Percentiles rank a stretch among this genome's conserved stretches.
Conservation (phyloP, 2,329 filamentous ascomycete genomes). For the Ceratocystis huliohia region DNA sequence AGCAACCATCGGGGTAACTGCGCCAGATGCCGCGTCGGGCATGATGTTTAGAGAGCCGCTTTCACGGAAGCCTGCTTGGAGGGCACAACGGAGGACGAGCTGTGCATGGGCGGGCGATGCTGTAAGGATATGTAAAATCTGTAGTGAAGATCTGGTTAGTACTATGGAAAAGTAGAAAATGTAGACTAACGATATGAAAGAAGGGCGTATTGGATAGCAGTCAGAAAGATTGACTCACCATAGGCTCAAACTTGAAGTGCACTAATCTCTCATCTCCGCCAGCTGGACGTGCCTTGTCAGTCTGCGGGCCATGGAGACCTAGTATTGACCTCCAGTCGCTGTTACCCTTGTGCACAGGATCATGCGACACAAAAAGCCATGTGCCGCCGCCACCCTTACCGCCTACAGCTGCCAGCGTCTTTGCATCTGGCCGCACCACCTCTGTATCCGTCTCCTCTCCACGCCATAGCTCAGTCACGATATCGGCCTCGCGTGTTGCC, state of each 20-base stretch:
- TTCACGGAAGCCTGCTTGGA: constrained; percentile 78
- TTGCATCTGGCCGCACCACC: background rate
- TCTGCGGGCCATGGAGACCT: constrained; percentile 30
- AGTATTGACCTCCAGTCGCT: constrained; percentile 28
- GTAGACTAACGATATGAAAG: background rate
- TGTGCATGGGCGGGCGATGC: constrained; percentile 65
- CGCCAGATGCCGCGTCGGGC: constrained; percentile 25
- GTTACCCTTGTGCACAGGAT: constrained; percentile 40
- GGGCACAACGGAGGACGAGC: constrained; percentile 58
- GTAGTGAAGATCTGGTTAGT: background rate
- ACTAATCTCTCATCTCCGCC: constrained; percentile 40
- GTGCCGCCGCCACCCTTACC: constrained; percentile 74
- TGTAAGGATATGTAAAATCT: constrained; percentile 83
- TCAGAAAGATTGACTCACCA: constrained; percentile 47
- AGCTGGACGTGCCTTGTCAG: constrained; percentile 21
- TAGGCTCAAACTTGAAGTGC: constrained; percentile 87
- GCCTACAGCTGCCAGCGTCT: constrained; percentile 48
- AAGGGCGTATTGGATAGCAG: background rate
- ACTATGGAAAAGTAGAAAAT: background rate
- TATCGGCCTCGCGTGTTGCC: constrained; percentile 16
- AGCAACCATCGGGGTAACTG: constrained; percentile 58
- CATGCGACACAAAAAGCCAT: constrained; percentile 85
- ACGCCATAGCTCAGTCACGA: no score
- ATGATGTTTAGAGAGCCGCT: constrained; percentile 65
- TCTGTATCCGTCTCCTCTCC: constrained; percentile 18